Evolutionary conservation across 768 basidiomycete genomes (phyloP), one percentile per base, ranked within the genome.

Genomic region (Coprinopsis strossmayeri): DNA sequence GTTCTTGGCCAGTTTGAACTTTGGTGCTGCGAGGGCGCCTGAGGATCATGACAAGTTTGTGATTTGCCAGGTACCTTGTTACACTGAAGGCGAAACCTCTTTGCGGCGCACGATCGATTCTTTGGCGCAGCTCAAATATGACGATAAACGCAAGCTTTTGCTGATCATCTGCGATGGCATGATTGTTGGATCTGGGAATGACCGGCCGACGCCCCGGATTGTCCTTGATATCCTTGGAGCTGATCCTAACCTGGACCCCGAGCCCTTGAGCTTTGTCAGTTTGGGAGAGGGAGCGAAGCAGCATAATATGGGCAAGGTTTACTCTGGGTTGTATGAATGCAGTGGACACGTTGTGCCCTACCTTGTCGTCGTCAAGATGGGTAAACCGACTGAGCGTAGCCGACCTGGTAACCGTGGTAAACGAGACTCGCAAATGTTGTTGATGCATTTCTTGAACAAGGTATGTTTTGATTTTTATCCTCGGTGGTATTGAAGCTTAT

Each of bases 361-460:
- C 59, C 67, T 94, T 54, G 91, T 93, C 27, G 69, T 97, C 25
- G 90, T 84, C 66, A 98, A 99, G 67, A 77, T 94, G 32, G 94
- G 96, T 49, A 96, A 95, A 66, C 96, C 94, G 1, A 90, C 85
- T 5, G 96, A 99, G 69, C 81, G 91, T 42, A 80, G 81, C 30
- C 79, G 92, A 5, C 96, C 96, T 37, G 96, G 96, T 45, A 99
- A 99, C 69, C 82, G 96, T 63, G 95, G 96, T 59, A 98, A 99
- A 70, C 87, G 95, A 66, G 96, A 99, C 61, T 92, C 91, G 34
- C 96, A 99, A 70, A 90, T 98, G 82, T 59, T 89, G 34, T 68
- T 98, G 37, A 91, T 99, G 89, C 91, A 91, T 61, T 97, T 95
- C 77, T 78, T 98, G 72, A 99, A 99, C 72, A 93, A 91, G 79